Conservation (phyloP, 371 early-diverging fungal genomes). For the Batkoa obscura region DNA sequence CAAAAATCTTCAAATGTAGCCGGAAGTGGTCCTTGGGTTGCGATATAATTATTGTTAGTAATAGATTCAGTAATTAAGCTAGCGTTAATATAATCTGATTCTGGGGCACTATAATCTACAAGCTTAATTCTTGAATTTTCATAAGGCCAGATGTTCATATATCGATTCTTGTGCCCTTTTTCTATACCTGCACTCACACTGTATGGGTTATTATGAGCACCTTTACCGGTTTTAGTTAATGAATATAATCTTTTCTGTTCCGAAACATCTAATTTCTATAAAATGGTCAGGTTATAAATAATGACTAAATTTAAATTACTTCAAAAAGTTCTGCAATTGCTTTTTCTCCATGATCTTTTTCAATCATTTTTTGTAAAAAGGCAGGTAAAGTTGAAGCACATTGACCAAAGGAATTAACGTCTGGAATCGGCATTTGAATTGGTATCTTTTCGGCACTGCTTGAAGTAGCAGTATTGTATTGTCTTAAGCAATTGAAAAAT, state of each 20-base stretch:
- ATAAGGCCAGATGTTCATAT: slow-evolving; percentile 59
- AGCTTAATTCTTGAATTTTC: slow-evolving; percentile 34
- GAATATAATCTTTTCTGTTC: slow-evolving; percentile 40
- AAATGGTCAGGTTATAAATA: background rate
- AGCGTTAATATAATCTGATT: slow-evolving; percentile 66
- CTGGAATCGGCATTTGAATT: slow-evolving; percentile 2
- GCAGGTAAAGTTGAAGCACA: background rate
- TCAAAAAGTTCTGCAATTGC: slow-evolving; percentile 3
- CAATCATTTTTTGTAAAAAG: slow-evolving; percentile 2
- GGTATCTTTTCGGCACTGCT: background rate
- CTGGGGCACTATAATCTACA: slow-evolving; percentile 6
- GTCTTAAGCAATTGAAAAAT: slow-evolving; percentile 1
- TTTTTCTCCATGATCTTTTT: background rate
- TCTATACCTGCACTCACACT: slow-evolving; percentile 44
- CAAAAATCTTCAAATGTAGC: slow-evolving; percentile 72
- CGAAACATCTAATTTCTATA: slow-evolving; percentile 27
- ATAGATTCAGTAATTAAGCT: slow-evolving; percentile 29
- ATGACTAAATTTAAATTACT: background rate
- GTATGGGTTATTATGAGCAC: slow-evolving; percentile 23
- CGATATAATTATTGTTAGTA: slow-evolving; percentile 40
- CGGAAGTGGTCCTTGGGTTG: slow-evolving; percentile 75
- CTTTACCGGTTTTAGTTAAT: slow-evolving; percentile 33
- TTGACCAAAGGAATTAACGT: background rate
- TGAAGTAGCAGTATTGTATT: slow-evolving; percentile 4
- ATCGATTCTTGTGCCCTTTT: slow-evolving; percentile 46